Base-by-base conservation (phyloP, 495 filamentous ascomycete species). In the Penicillium maclennaniae region DNA sequence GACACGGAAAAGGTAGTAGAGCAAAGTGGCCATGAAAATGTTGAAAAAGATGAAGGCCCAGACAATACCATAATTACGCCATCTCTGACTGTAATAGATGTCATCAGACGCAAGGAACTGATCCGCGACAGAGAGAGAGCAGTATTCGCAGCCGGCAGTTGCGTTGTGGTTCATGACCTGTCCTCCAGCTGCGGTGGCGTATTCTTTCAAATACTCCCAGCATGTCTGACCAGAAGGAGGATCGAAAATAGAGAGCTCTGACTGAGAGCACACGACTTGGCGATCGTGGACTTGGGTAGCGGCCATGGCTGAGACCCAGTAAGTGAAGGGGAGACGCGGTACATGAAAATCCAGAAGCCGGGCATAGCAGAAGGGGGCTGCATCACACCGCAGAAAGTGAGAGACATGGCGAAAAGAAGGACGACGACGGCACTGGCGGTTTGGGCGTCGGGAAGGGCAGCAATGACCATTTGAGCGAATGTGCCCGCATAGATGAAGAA, bases 351-450 rank as follows among this genome's bases (percentile, higher is more conserved):
- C 77, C 78, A 80, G 65, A 88, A 89, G 19, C 77, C 69, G 5
- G 85, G 84, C 17, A 87, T 67, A 1, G 71, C 76, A 15, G 63
- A 62, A 0, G 83, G 83, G 16, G 65, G 70, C 47, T 85, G 81
- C 68, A 89, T 79, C 43, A 88, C 83, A 76, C 71, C 71, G 44
- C 57, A 62, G 68, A 84, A 83, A 19, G 80, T 75, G 47, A 80
- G 73, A 40, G 69, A 75, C 68, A 86, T 76, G 39, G 79, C 73
- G 62, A 81, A 84, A 23, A 80, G 58, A 23, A 86, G 68, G 42
- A 78, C 74, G 28, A 76, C 76, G 71, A 81, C 49, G 73, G 62
- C 61, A 67, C 77, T 76, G 39, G 75, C 83, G 0, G 77, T 74
- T 54, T 81, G 73, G 15, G 81, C 79, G 41, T 78, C 73, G 10